Percentiles rank a stretch among this genome's conserved stretches.
Conservation (phyloP, 2,329 filamentous ascomycete species). For the Penicillium sp. region DNA sequence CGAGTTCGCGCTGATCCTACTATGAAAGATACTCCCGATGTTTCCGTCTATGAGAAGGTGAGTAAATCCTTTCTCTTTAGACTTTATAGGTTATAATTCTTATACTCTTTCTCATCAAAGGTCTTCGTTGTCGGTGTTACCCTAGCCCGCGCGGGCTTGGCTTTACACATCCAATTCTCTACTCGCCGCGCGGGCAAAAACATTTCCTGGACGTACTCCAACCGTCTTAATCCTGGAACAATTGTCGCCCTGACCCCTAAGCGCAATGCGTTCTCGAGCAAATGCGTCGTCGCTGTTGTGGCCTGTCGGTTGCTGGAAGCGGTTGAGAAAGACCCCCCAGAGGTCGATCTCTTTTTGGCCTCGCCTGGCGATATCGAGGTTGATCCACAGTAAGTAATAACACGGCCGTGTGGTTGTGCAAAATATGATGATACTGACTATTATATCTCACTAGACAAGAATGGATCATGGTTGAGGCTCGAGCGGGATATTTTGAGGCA, state of each 20-base stretch:
- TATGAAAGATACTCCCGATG: constrained; percentile 58
- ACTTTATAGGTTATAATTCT: background rate
- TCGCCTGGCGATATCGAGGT: constrained; percentile 60
- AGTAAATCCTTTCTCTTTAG: background rate
- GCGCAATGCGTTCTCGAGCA: constrained; percentile 60
- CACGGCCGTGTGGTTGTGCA: fast-evolving
- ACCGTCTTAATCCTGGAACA: constrained; percentile 55
- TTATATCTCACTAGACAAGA: constrained; percentile 43
- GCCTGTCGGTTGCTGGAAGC: constrained; percentile 66
- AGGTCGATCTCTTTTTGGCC: constrained; percentile 74
- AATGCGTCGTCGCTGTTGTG: constrained; percentile 70
- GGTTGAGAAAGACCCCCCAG: constrained; percentile 65
- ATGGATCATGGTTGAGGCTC: constrained; percentile 77
- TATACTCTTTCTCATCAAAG: background rate
- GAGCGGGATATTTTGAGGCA: constrained; percentile 73
- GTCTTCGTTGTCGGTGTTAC: constrained; percentile 1
- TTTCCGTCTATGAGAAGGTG: constrained; percentile 71
- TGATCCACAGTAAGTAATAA: constrained; percentile 56
- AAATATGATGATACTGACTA: background rate
- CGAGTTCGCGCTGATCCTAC: constrained; percentile 54
- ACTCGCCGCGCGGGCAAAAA: constrained; percentile 58
- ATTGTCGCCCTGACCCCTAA: constrained; percentile 57
- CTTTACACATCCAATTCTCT: constrained; percentile 1
- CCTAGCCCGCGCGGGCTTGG: background rate
- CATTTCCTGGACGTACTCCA: constrained; percentile 67